These are phyloP conservation scores for Larix kaempferi DNA, from an alignment of 75 land plant genomes.

Conservation along the genomic window DNA sequence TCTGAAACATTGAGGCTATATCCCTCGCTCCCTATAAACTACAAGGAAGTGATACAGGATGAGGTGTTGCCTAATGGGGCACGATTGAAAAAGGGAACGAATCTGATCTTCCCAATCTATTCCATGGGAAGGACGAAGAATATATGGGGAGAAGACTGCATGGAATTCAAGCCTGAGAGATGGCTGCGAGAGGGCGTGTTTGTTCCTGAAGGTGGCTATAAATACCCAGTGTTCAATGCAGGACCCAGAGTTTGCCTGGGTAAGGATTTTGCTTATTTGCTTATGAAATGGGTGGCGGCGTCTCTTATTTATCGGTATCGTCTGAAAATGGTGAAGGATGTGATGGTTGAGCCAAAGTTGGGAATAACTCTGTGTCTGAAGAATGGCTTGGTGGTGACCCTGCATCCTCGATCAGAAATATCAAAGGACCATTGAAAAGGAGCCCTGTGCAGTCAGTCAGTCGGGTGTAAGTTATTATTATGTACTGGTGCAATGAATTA, in stretches of 20 bases:
- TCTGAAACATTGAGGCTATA: slow-evolving; percentile 3
- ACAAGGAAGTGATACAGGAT: background rate
- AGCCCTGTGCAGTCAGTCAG: background rate
- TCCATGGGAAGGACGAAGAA: slow-evolving; percentile 81
- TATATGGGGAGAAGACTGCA: slow-evolving; percentile 80
- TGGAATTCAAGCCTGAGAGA: slow-evolving; percentile 68
- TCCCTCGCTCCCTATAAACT: background rate
- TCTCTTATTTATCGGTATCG: slow-evolving; percentile 47
- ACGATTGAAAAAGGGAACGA: slow-evolving; percentile 45
- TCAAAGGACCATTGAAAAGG: background rate
- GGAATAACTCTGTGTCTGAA: slow-evolving; percentile 60
- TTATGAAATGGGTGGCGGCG: slow-evolving; percentile 73
- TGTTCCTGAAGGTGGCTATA: slow-evolving; percentile 54
- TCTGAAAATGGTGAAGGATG: slow-evolving; percentile 23
- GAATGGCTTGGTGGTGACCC: slow-evolving; percentile 47
- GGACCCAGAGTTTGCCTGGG: slow-evolving; percentile 84
- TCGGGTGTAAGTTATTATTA: too few species aligned
- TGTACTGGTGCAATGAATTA: too few species aligned
- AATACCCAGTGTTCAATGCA: slow-evolving; percentile 70
- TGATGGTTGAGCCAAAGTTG: slow-evolving; percentile 36
- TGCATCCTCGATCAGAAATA: background rate
- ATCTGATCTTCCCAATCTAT: slow-evolving; percentile 45
- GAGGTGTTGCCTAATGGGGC: slow-evolving; percentile 62
- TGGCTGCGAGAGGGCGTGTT: slow-evolving; percentile 60
- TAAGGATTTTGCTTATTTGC: slow-evolving; percentile 70